Base-by-base conservation (phyloP, 306 rosid species). In the Sesbania bispinosa region DNA sequence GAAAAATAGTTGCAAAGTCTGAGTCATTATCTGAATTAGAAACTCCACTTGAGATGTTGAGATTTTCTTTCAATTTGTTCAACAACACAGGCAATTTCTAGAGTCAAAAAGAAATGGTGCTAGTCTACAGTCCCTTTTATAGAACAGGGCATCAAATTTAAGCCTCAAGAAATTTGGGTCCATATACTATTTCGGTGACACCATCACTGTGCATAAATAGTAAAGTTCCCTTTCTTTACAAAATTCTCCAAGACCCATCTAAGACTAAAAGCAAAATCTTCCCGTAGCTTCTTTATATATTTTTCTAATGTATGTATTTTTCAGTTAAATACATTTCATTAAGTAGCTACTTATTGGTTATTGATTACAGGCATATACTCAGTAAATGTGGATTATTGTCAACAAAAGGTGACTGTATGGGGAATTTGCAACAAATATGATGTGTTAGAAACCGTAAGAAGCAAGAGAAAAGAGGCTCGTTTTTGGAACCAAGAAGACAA, bases 381-480 rank as follows among this genome's bases (percentile, higher is more conserved):
- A 0, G 80, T 92, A 10, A 90, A 80, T 9, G 91, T 92, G 79
- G 96, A 92, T 60, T 79, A 79, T 41, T 74, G 64, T 64, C 75
- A 90, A 76, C 96, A 92, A 69, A 92, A 92, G 78, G 96, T 86
- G 76, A 92, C 87, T 0, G 93, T 93, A 2, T 88, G 98, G 98
- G 96, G 97, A 80, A 93, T 93, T 79, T 93, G 98, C 82, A 93
- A 93, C 86, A 90, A 89, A 66, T 73, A 80, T 71, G 89, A 88
- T 47, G 93, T 90, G 30, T 75, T 93, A 19, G 83, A 85, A 52
- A 88, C 83, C 1, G 70, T 85, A 0, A 86, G 85, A 47, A 77
- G 80, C 84, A 93, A 93, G 79, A 89, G 98, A 80, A 92, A 86
- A 79, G 89, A 82, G 8, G 86, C 98, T 23, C 80, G 87, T 20